Base-by-base conservation (phyloP, 768 basidiomycete genomes). In the Chalciporus sphaerocephalus region DNA sequence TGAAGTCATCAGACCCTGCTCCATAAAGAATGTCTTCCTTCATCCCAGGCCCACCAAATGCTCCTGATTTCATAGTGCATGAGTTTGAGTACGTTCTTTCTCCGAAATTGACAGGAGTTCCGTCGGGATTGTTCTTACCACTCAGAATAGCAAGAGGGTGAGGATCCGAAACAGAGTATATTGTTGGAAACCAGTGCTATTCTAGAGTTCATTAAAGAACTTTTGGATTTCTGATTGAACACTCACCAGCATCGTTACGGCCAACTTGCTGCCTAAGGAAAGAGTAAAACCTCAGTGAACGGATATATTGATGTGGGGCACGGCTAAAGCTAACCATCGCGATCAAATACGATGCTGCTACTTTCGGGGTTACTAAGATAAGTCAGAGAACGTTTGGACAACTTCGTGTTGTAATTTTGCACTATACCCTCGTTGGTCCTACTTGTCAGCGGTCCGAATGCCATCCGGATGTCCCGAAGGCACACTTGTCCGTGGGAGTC, bases 41-140 rank as follows among this genome's bases (percentile, higher is more conserved):
- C 22, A 74, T 55, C 4, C 74, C 75, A 2, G 74, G 73, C 2
- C 80, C 78, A 28, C 89, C 86, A 51, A 92, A 91, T 5, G 80
- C 77, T 3, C 87, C 87, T 48, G 89, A 85, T 85, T 91, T 91
- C 73, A 86, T 88, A 2, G 87, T 89, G 48, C 83, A 87, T 0
- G 76, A 75, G 59, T 91, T 90, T 0, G 71, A 72, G 61, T 88
- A 91, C 4, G 77, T 73, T 41, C 78, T 67, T 53, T 79, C 67
- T 27, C 69, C 70, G 6, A 65, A 23, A 28, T 73, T 65, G 23
- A 76, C 60, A 5, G 73, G 73, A 5, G 68, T 70, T 28, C 85
- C 83, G 42, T 79, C 73, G 6, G 84, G 80, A 3, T 71, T 66
- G 41, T 78, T 74, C 33, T 64, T 63, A 6, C 79, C 85, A 43